Evolutionary conservation across 352 stramenopile species (phyloP).

Genomic region (Phytophthora ramorum): DNA sequence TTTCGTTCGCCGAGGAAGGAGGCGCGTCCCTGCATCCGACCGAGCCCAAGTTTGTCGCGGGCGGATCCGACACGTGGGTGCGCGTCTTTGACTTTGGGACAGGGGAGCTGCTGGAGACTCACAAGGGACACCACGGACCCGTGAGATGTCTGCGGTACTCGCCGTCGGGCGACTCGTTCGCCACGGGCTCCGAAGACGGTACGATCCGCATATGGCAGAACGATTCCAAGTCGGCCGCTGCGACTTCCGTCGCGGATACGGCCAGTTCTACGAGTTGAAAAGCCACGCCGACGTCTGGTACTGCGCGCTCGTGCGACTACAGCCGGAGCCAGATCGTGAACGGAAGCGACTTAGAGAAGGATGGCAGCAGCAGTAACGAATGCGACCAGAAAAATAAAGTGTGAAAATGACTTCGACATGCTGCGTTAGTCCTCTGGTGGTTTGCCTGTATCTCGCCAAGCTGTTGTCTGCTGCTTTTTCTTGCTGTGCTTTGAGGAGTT

Average conservation of each 20-base stretch:
- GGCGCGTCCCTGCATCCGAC: conserved; percentile 89
- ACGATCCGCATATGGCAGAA: conserved; percentile 98
- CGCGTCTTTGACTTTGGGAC: conserved; percentile 95
- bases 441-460: no score
- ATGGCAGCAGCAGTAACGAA: conserved; percentile 16
- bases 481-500: no score
- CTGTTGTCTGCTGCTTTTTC: no score
- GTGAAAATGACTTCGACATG: conserved; percentile 14
- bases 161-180: conserved; percentile 93
- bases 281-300: conserved; percentile 4
- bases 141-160: conserved; percentile 97
- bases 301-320: background rate
- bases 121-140: conserved; percentile 98
- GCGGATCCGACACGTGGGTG: conserved; percentile 97
- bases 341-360: conserved; percentile 33
- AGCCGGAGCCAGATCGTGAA: conserved; percentile 10
- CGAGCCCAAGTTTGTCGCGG: conserved; percentile 90
- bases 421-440: background rate
- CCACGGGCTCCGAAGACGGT: conserved; percentile 97
- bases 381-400: conserved; percentile 34
- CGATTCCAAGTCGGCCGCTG: conserved; percentile 68
- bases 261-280: conserved; percentile 32
- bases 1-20: conserved; percentile 93
- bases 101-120: conserved; percentile 93
- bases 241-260: conserved; percentile 66